Evolutionary conservation across 2,329 filamentous ascomycete species (phyloP).

Genomic region (Ophiocordyceps camponoti-floridani): DNA sequence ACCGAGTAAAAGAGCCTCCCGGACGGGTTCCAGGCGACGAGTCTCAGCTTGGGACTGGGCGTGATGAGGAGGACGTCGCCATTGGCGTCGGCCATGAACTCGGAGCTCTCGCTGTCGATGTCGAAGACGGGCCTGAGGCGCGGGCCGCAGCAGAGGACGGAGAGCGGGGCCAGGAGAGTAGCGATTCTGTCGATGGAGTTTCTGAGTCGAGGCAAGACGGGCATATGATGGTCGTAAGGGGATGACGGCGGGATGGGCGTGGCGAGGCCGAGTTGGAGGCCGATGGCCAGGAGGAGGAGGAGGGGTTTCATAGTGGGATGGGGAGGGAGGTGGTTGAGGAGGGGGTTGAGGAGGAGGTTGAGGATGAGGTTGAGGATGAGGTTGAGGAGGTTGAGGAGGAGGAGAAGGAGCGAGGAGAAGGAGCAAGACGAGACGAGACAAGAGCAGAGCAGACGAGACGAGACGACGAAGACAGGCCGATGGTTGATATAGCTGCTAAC

Average conservation of each 20-base stretch:
- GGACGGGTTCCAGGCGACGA: neutral
- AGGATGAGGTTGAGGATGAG: neutral
- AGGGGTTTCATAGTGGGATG: too few species aligned
- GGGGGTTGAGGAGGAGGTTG: neutral
- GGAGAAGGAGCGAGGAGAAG: neutral
- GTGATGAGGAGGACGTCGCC: constrained; percentile 4
- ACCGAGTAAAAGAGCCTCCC: constrained; percentile 1
- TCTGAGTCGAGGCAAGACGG: too few species aligned
- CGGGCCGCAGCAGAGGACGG: constrained; percentile 1
- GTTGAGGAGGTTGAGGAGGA: neutral
- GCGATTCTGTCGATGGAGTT: too few species aligned
- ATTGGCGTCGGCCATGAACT: constrained; percentile 5
- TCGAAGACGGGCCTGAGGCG: constrained; percentile 4
- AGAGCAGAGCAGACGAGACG: too few species aligned
- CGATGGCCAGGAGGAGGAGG: too few species aligned
- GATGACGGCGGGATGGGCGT: too few species aligned
- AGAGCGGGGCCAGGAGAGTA: constrained; percentile 1
- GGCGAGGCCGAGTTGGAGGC: too few species aligned
- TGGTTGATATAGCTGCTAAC: too few species aligned
- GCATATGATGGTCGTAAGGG: too few species aligned
- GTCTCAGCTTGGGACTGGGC: neutral
- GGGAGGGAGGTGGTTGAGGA: too few species aligned
- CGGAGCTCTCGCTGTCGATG: neutral
- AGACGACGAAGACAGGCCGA: too few species aligned
- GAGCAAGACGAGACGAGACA: neutral